A percentile compares a stretch with the other conserved stretches of the same genome.
phyloP scores from a whole-genome alignment of 768 basidiomycete species.

The Astraeus odoratus region DNA sequence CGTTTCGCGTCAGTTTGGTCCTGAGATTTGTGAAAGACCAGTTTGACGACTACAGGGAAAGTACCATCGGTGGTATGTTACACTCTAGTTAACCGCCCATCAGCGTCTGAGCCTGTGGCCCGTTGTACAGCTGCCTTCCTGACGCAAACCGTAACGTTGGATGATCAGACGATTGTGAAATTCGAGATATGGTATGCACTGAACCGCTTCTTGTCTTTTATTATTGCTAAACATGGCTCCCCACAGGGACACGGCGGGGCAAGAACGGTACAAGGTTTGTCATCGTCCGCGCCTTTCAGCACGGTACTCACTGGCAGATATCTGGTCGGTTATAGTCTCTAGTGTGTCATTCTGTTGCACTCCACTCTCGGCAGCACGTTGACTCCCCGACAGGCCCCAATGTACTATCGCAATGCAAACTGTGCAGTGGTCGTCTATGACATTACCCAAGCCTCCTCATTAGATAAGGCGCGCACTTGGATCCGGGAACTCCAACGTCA shows the following conservation, averaged over 20 bases:
- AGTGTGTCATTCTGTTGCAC: slow-evolving; percentile 28
- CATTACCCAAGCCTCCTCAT: slow-evolving; percentile 85
- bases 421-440: slow-evolving; percentile 95
- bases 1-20: slow-evolving; percentile 58
- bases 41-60: slow-evolving; percentile 93
- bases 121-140: slow-evolving; percentile 85
- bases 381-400: slow-evolving; percentile 56
- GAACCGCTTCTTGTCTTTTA: slow-evolving; percentile 2
- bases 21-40: slow-evolving; percentile 95
- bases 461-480: slow-evolving; percentile 95
- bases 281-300: background rate
- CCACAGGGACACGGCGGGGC: slow-evolving; percentile 88
- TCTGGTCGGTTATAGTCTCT: slow-evolving; percentile 30
- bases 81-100: background rate
- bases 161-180: slow-evolving; percentile 88
- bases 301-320: background rate
- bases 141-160: slow-evolving; percentile 92
- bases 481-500: slow-evolving; percentile 95
- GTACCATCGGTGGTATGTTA: slow-evolving; percentile 79
- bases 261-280: slow-evolving; percentile 87
- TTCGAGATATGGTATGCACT: slow-evolving; percentile 88
- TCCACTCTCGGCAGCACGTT: slow-evolving; percentile 1
- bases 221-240: slow-evolving; percentile 6
- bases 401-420: slow-evolving; percentile 95
- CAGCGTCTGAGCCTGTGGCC: slow-evolving; percentile 13